Evolutionary conservation across 192 early-diverging fungal species (phyloP).

Genomic region (Oehlia diaphana): DNA sequence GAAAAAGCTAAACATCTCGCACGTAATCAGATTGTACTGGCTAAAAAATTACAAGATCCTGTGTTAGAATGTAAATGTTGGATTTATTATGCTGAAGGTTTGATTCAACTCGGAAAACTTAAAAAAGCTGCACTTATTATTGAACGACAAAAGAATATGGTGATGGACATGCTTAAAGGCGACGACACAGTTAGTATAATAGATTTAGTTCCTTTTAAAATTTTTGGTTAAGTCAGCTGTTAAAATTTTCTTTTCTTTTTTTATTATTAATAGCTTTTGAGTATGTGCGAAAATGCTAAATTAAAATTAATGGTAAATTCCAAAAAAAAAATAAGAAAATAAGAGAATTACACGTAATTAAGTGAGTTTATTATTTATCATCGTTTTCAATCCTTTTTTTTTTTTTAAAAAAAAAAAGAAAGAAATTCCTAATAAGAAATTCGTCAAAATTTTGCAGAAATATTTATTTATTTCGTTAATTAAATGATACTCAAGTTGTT

Average conservation of each 20-base stretch:
- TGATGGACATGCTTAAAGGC: background rate
- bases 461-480: too few species aligned
- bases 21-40: conserved; percentile 39
- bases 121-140: conserved; percentile 35
- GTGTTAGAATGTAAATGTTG: conserved; percentile 46
- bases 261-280: background rate
- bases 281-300: conserved; percentile 15
- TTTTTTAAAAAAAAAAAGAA: too few species aligned
- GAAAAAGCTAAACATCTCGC: conserved; percentile 38
- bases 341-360: too few species aligned
- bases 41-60: conserved; percentile 37
- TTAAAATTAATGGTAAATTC: background rate
- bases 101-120: conserved; percentile 34
- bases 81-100: conserved; percentile 48
- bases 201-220: background rate
- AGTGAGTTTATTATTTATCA: too few species aligned
- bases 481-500: too few species aligned
- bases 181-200: background rate
- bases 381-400: too few species aligned
- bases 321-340: background rate
- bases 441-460: too few species aligned
- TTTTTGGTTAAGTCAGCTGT: background rate
- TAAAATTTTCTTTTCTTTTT: background rate
- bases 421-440: too few species aligned
- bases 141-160: conserved; percentile 22